These are phyloP conservation scores for Neurospora sp. DNA, from an alignment of 495 filamentous ascomycete species.

Conservation along the genomic window DNA sequence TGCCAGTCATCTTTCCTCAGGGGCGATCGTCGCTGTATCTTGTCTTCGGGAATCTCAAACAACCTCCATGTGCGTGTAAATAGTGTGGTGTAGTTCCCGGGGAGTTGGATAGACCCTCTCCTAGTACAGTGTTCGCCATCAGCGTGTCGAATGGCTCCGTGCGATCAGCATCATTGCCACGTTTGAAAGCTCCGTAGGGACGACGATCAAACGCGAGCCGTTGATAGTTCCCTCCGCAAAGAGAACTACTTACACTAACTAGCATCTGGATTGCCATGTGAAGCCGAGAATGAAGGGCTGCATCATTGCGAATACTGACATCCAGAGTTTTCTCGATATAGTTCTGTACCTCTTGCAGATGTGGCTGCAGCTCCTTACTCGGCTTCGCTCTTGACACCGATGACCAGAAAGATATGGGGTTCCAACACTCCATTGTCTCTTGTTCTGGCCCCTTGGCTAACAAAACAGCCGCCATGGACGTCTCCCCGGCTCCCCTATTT, in stretches of 20 bases:
- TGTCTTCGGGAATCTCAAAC: background rate
- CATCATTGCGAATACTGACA: background rate
- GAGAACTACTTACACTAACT: slow-evolving; percentile 3
- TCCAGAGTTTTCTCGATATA: background rate
- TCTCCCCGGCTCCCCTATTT: background rate
- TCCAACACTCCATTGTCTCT: background rate
- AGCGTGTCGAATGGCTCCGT: background rate
- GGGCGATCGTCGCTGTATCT: background rate
- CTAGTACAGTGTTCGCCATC: background rate
- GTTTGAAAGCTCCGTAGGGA: background rate
- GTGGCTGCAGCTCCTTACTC: slow-evolving; percentile 6
- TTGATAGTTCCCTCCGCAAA: background rate
- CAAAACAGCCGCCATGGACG: background rate
- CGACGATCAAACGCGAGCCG: background rate
- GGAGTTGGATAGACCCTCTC: background rate
- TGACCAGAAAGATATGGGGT: background rate
- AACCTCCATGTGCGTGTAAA: background rate
- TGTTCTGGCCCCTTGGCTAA: background rate
- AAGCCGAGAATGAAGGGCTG: background rate
- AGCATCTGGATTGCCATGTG: background rate
- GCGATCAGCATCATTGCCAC: background rate
- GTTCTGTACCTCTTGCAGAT: background rate
- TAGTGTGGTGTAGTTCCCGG: background rate
- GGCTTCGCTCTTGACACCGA: slow-evolving; percentile 1
- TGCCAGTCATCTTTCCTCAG: background rate